Base-by-base conservation (phyloP, 352 stramenopile genomes). In the Phytophthora lateralis region DNA sequence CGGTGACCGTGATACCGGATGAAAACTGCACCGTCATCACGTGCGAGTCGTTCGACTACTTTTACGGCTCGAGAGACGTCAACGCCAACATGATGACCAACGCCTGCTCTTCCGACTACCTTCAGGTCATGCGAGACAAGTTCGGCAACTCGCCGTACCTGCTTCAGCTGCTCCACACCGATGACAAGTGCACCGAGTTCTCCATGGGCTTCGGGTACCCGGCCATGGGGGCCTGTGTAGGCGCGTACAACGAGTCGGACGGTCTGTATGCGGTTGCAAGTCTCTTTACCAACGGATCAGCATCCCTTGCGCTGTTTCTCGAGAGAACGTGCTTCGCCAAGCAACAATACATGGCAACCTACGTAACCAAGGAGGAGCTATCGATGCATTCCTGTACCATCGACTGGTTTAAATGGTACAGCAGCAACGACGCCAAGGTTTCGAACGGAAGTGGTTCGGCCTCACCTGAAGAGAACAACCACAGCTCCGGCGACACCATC, bases 81-180 rank as follows among this genome's bases (percentile, higher is more conserved):
- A 70, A 64, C 27, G 48, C 62, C 12, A 64, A 70, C 29, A 70
- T 66, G 62, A 70, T 68, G 60, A 64, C 55, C 11, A 60, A 56
- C 35, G 47, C 66, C 37, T 70, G 62, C 29, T 55, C 61, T 21
- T 65, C 47, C 2, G 38, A 65, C 26, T 30, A 66, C 21, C 24
- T 66, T 18, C 38, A 60, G 15, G 43, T 56, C 8, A 66, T 66
- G 55, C 48, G 60, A 44, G 44, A 51, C 52, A 68, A 68, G 53
- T 68, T 68, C 20, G 43, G 43, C 11, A 65, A 48, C 9, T 70
- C 62, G 18, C 55, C 62, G 35, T 70, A 70, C 24, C 30, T 68
- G 46, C 60, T 68, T 38, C 62, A 64, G 20, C 49, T 44, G 12
- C 45, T 60, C 24, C 56, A 65, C 20, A 56, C 29, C 6, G 62